Evolutionary conservation across 306 rosid genomes (phyloP).

Genomic region (Rosa multiflora): DNA sequence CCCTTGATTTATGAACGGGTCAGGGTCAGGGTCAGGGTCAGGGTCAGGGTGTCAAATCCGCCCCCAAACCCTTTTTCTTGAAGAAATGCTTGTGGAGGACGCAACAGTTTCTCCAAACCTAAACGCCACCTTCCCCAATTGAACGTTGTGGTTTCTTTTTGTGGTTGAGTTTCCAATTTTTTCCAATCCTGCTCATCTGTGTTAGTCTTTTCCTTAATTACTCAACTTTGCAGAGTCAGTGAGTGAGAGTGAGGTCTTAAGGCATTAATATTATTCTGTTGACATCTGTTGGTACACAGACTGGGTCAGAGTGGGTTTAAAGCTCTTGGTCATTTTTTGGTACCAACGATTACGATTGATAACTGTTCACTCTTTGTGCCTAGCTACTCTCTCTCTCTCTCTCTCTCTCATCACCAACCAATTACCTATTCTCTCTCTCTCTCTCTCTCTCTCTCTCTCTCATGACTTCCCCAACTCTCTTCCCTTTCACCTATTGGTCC

Average conservation of each 20-base stretch:
- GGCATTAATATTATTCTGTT: slow-evolving; percentile 33
- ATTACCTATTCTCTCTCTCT: slow-evolving; percentile 15
- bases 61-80: slow-evolving; percentile 29
- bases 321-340: slow-evolving; percentile 60
- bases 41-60: slow-evolving; percentile 46
- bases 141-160: slow-evolving; percentile 23
- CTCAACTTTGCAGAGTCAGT: neutral
- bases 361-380: slow-evolving; percentile 43
- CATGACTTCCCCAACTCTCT: slow-evolving; percentile 23
- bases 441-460: slow-evolving; percentile 13
- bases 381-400: slow-evolving; percentile 24
- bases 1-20: slow-evolving; percentile 14
- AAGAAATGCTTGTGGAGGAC: slow-evolving; percentile 53
- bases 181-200: slow-evolving; percentile 29
- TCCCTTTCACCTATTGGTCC: neutral
- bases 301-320: slow-evolving; percentile 38
- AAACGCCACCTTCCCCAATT: slow-evolving; percentile 13
- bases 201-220: slow-evolving; percentile 5
- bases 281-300: slow-evolving; percentile 42
- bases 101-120: slow-evolving; percentile 36
- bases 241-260: slow-evolving; percentile 2
- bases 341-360: slow-evolving; percentile 61
- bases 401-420: slow-evolving; percentile 45
- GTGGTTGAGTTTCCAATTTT: slow-evolving; percentile 33
- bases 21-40: slow-evolving; percentile 26